Evolutionary conservation across 371 early-diverging fungal species (phyloP), one percentile per base, ranked within the genome.

Genomic region (Syncephalis fuscata): DNA sequence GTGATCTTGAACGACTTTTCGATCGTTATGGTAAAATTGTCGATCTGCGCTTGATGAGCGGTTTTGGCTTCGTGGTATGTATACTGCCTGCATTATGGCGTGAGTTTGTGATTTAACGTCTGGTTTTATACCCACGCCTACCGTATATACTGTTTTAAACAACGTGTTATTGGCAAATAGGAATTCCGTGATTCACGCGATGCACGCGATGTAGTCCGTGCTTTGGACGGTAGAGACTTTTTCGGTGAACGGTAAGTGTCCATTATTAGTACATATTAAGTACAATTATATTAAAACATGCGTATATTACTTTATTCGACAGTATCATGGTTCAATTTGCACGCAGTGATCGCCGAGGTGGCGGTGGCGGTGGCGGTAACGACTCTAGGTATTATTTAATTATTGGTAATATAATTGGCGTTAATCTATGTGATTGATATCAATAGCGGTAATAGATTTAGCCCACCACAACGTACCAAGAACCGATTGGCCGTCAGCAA

Each of bases 321-420:
- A 83, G 82, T 57, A 63, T 83, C 20, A 74, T 78, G 61, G 82
- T 83, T 36, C 80, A 83, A 62, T 57, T 72, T 52, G 82, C 84
- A 39, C 78, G 81, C 59, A 78, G 81, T 17, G 66, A 67, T 52
- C 70, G 74, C 51, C 70, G 70, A 47, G 55, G 60, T 45, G 32
- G 32, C 32, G 49, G 48, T 25, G 52, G 50, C 43, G 57, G 60
- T 46, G 58, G 65, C 45, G 63, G 54, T 47, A 44, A 59, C 45
- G 48, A 22, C 25, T 5, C 45, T 26, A 45, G 47, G 45, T 45
- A 46, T 40, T 4, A 7, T 27, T 17, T 25, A 20, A 20, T 19
- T 44, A 40, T 32, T 14, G 21, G 8, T 32, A 32, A 46, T 11
- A 32, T 32, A 7, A 37, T 46, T 56, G 15, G 46, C 17, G 43